Base-by-base conservation (phyloP, 768 basidiomycete genomes). In the Auricularia heimuer region DNA sequence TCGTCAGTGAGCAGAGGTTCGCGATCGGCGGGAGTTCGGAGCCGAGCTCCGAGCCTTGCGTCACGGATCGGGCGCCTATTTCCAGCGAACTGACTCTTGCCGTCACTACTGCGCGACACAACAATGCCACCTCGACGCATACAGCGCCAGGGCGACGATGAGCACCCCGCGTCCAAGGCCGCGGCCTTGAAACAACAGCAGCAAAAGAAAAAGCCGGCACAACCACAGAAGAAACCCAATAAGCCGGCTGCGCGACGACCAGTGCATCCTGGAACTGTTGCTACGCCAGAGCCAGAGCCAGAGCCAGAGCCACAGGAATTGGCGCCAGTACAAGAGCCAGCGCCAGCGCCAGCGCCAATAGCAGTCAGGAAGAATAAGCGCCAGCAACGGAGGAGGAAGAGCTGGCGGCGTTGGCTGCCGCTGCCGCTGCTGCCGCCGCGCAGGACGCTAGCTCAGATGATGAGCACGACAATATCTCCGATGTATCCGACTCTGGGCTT, bases 331-430 rank as follows among this genome's bases (percentile, higher is more conserved):
- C 10, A 10, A 11, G 54, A 56, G 24, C 14, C n/a, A 56, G 10
- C 44, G 14, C 12, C 11, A 8, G 11, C 51, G 7, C 24, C 51
- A 11, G 54, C 54, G 54, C 33, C 54, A 2, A 29, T 33, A 8
- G 37, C 64, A n/a, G 51, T 63, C 10, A 64, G 76, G 42, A 66
- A 76, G n/a, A 94, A 85, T 75, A 95, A 92, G 75, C 82, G 94
- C 61, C 92, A 94, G 74, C 90, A 94, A 71, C 79, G 93, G 91
- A 93, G 70, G 80, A 86, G 29, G 91, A 94, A 66, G 91, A 95
- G 68, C 82, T 95, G 1, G 80, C 84, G 42, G 81, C 83, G 1
- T 79, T 78, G 1, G 66, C 63, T 29, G 45, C 44, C 36, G 47
- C 65, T 29, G 12, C 42, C 33, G 45, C 44, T 42, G 47, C 65